Evolutionary conservation across 2,329 filamentous ascomycete species (phyloP).

Genomic region (Pseudofabraea citricarpa): DNA sequence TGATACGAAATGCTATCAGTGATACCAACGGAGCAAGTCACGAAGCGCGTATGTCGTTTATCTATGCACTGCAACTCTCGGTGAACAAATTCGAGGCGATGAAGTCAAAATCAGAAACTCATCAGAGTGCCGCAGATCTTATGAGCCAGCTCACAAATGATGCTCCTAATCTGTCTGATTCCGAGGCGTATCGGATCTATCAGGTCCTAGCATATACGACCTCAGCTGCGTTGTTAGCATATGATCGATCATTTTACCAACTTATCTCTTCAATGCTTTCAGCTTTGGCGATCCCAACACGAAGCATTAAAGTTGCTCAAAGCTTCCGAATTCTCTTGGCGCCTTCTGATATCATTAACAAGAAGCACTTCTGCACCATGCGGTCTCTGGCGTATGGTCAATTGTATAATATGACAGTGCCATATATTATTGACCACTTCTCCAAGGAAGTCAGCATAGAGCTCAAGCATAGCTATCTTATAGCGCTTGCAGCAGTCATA

Average conservation of each 20-base stretch:
- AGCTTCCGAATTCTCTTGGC: slow-evolving; percentile 23
- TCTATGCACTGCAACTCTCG: slow-evolving; percentile 21
- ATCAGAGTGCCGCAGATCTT: slow-evolving; percentile 7
- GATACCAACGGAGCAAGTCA: slow-evolving; percentile 8
- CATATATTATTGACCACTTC: slow-evolving; percentile 11
- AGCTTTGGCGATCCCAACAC: neutral
- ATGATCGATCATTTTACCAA: slow-evolving; percentile 10
- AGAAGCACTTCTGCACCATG: slow-evolving; percentile 24
- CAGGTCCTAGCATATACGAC: slow-evolving; percentile 23
- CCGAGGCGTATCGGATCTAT: slow-evolving; percentile 14
- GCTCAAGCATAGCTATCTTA: slow-evolving; percentile 19
- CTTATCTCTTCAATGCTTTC: slow-evolving; percentile 20
- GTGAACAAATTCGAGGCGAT: slow-evolving; percentile 25
- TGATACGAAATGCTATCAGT: slow-evolving; percentile 18
- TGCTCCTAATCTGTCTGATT: neutral
- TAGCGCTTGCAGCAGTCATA: slow-evolving; percentile 24
- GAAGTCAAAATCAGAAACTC: slow-evolving; percentile 3
- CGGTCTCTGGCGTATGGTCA: slow-evolving; percentile 20
- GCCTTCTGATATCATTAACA: slow-evolving; percentile 20
- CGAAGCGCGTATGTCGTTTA: slow-evolving; percentile 15
- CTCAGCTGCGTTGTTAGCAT: slow-evolving; percentile 19
- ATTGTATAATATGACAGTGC: slow-evolving; percentile 13
- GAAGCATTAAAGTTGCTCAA: slow-evolving; percentile 16
- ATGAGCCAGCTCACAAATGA: slow-evolving; percentile 11
- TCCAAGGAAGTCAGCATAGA: slow-evolving; percentile 6